Evolutionary conservation across 306 rosid genomes (phyloP).

Genomic region (Cicer chorassanicum): DNA sequence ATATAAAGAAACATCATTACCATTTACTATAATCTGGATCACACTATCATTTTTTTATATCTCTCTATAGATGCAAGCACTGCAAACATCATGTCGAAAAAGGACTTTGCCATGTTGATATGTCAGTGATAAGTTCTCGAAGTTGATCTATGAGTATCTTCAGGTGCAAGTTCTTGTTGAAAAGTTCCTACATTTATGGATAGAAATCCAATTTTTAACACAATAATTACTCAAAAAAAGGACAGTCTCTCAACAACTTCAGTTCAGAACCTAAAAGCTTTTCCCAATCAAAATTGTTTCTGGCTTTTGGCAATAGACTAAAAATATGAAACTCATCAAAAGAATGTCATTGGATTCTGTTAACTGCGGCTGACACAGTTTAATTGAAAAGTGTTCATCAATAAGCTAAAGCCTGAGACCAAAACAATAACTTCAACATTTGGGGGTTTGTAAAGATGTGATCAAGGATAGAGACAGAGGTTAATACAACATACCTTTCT

Average conservation of each 20-base stretch:
- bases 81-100: slow-evolving; percentile 57
- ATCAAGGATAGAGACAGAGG: slow-evolving; percentile 26
- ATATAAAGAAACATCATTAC: slow-evolving; percentile 30
- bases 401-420: slow-evolving; percentile 24
- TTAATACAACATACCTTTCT: slow-evolving; percentile 62
- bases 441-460: slow-evolving; percentile 19
- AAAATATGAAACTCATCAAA: slow-evolving; percentile 8
- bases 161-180: slow-evolving; percentile 69
- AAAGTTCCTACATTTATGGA: slow-evolving; percentile 69
- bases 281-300: slow-evolving; percentile 11
- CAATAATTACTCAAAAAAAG: not conserved
- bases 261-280: not conserved
- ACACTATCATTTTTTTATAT: not conserved
- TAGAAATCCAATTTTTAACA: slow-evolving; percentile 29
- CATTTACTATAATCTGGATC: slow-evolving; percentile 31
- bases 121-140: slow-evolving; percentile 77
- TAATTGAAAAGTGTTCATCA: slow-evolving; percentile 13
- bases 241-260: slow-evolving; percentile 22
- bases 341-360: slow-evolving; percentile 12
- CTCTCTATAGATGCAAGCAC: slow-evolving; percentile 33
- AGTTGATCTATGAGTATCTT: slow-evolving; percentile 85
- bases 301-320: slow-evolving; percentile 12
- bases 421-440: slow-evolving; percentile 23
- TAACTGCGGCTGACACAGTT: slow-evolving; percentile 23
- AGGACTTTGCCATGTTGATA: slow-evolving; percentile 98